These are phyloP conservation scores for Neoboletus subvelutipes DNA, from an alignment of 768 basidiomycete species.

Conservation along the genomic window DNA sequence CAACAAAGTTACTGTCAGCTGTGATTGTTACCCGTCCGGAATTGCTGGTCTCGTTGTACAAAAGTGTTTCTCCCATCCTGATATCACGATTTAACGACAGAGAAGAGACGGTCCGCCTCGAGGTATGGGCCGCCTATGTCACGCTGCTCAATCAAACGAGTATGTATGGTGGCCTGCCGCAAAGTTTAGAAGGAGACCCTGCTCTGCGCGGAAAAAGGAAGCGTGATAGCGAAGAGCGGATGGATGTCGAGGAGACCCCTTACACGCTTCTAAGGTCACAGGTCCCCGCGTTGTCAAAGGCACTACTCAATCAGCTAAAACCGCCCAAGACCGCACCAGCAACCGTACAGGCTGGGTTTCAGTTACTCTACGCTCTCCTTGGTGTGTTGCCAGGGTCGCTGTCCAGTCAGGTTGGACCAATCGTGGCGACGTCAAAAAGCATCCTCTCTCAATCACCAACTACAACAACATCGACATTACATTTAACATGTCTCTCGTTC, in stretches of 20 bases:
- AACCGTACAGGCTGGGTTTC: conserved; percentile 85
- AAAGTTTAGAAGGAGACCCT: conserved; percentile 47
- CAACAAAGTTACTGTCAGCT: conserved; percentile 85
- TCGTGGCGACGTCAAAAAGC: conserved; percentile 62
- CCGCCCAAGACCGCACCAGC: conserved; percentile 72
- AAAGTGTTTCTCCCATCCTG: conserved; percentile 80
- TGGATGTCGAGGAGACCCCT: conserved; percentile 74
- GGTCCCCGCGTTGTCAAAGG: conserved; percentile 76
- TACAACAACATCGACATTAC: conserved; percentile 77
- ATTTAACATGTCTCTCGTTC: conserved; percentile 84
- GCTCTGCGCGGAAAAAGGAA: conserved; percentile 68
- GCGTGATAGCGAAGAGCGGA: conserved; percentile 70
- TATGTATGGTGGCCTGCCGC: conserved; percentile 68
- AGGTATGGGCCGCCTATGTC: conserved; percentile 87
- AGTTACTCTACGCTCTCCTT: conserved; percentile 71
- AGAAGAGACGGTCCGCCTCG: conserved; percentile 90
- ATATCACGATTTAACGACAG: conserved; percentile 93
- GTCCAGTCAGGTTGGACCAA: conserved; percentile 59
- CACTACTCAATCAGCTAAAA: conserved; percentile 82
- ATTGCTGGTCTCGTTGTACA: conserved; percentile 74
- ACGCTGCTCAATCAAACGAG: conserved; percentile 81
- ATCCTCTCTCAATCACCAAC: conserved; percentile 67
- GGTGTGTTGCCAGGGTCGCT: conserved; percentile 83
- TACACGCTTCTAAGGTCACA: conserved; percentile 69
- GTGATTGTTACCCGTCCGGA: conserved; percentile 91